Base-by-base conservation (phyloP, 495 filamentous ascomycete species). In the Penicillium lividum region DNA sequence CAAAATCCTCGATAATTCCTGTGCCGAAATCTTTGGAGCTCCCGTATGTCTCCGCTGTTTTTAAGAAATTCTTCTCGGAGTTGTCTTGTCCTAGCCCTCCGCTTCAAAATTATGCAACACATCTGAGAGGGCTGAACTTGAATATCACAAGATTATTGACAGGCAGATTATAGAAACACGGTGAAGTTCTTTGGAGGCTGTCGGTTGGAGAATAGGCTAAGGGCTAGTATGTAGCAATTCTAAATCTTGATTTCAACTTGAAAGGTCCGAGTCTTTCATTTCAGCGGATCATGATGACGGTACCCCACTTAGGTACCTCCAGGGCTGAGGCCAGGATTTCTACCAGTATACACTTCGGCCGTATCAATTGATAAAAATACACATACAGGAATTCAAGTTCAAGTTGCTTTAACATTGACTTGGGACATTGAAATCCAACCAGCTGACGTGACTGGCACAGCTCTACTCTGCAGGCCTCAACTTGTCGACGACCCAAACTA, bases 71-170 rank as follows among this genome's bases (percentile, higher is more conserved):
- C 45, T 48, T 48, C 45, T 48, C 25, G 45, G 45, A 15, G 45
- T 48, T 29, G 45, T 48, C 27, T 48, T 48, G 25, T 48, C 45
- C 45, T 47, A 47, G 45, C 45, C 45, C 27, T 28, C 44, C 16
- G 18, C 44, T 46, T 27, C 16, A 46, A 27, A 1, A 46, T 47
- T 30, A 48, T 48, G 45, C 45, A 48, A 29, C 45, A 48, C 45
- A 48, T 48, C 25, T 48, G 45, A 48, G 22, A 48, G 45, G 45
- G 45, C 45, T 47, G 45, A 47, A 47, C 45, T 48, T 48, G 45
- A 48, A 29, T 48, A 48, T 48, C 11, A 48, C 25, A 15, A 48
- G 45, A 48, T 48, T 48, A 29, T 48, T 48, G 45, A 30, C 45
- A n/a, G 45, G 45, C 30, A 29, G 27, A n/a, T 48, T 48, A 29